phyloP scores from a whole-genome alignment of 1,284 basidiomycete species.

The Cutaneotrichosporon mucoides region DNA sequence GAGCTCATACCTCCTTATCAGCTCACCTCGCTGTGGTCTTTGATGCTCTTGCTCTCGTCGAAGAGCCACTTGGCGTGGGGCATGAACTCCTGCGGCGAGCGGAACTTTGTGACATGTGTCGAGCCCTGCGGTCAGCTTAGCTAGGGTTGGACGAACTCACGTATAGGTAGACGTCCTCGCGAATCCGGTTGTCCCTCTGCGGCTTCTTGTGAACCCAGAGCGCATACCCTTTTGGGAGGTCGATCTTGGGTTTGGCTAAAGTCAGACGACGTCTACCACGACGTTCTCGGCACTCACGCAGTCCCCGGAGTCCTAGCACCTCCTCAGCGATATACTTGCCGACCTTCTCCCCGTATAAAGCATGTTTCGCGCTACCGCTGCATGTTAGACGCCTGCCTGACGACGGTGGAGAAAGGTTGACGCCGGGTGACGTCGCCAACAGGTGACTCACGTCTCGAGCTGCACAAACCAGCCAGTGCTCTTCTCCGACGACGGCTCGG shows the following conservation, averaged over 20 bases:
- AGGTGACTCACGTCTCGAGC: constrained; percentile 10
- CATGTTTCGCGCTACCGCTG: constrained; percentile 23
- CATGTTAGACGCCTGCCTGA: not conserved
- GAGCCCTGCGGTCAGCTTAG: constrained; percentile 28
- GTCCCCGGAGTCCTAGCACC: constrained; percentile 5
- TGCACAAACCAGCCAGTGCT: constrained; percentile 15
- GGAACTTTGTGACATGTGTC: constrained; percentile 19
- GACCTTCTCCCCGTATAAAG: constrained; percentile 27
- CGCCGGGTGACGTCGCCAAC: too few species aligned
- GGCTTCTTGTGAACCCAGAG: constrained; percentile 33
- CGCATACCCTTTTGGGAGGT: constrained; percentile 33
- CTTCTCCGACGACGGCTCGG: not conserved
- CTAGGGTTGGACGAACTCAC: constrained; percentile 18
- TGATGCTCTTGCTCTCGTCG: constrained; percentile 24
- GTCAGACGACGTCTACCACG: not conserved
- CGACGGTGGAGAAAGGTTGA: too few species aligned
- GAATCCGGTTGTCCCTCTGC: constrained; percentile 12
- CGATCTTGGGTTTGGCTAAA: constrained; percentile 9
- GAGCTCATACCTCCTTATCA: not conserved
- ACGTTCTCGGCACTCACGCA: constrained; percentile 7
- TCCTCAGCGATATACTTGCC: constrained; percentile 26
- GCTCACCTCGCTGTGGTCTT: constrained; percentile 29
- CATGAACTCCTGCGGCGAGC: constrained; percentile 28
- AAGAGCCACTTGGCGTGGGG: constrained; percentile 39
- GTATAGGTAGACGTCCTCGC: constrained; percentile 35